These are phyloP conservation scores for Clonostachys byssicola DNA, from an alignment of 2,329 filamentous ascomycete species.

Conservation along the genomic window DNA sequence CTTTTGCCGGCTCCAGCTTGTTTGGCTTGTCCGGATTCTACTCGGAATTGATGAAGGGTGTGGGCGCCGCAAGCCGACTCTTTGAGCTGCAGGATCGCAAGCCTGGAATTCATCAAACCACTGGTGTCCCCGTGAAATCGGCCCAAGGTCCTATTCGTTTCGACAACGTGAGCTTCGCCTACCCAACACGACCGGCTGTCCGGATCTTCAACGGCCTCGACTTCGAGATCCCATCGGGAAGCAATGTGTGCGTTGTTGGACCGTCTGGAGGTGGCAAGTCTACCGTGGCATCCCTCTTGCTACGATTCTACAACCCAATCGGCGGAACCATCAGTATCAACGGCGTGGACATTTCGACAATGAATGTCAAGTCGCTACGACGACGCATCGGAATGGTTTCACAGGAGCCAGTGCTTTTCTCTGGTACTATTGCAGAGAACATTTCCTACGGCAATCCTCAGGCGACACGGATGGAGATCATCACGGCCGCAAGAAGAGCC, in stretches of 20 bases:
- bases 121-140: slow-evolving; percentile 72
- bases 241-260: slow-evolving; percentile 93
- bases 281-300: slow-evolving; percentile 84
- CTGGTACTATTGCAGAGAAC: slow-evolving; percentile 79
- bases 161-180: slow-evolving; percentile 80
- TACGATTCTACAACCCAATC: slow-evolving; percentile 87
- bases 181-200: slow-evolving; percentile 90
- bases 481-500: slow-evolving; percentile 81
- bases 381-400: slow-evolving; percentile 92
- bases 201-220: slow-evolving; percentile 83
- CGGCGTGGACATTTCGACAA: slow-evolving; percentile 73
- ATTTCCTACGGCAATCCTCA: slow-evolving; percentile 86
- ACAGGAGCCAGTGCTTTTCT: slow-evolving; percentile 92
- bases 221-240: slow-evolving; percentile 90
- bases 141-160: slow-evolving; percentile 89
- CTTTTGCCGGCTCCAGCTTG: slow-evolving; percentile 78
- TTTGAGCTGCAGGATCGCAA: slow-evolving; percentile 94
- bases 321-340: slow-evolving; percentile 76
- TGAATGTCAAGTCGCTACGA: slow-evolving; percentile 92
- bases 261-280: slow-evolving; percentile 96
- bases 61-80: slow-evolving; percentile 90
- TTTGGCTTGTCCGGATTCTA: slow-evolving; percentile 96
- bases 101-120: slow-evolving; percentile 82
- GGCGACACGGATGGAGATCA: slow-evolving; percentile 75
- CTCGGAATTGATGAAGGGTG: slow-evolving; percentile 98